These are phyloP conservation scores for Tuber calosporum DNA, from an alignment of 495 filamentous ascomycete genomes.

Conservation along the genomic window DNA sequence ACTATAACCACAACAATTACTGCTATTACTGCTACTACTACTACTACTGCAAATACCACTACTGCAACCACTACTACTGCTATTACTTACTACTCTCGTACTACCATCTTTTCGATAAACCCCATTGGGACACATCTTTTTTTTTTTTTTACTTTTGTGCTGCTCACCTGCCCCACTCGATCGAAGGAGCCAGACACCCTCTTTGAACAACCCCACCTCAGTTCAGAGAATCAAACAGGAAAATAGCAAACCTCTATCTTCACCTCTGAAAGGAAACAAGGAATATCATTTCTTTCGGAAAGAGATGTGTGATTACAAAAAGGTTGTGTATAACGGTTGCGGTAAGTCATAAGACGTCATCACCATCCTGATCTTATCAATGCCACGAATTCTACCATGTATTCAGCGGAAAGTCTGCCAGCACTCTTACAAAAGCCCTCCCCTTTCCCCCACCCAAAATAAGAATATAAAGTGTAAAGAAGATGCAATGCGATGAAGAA, in stretches of 20 bases:
- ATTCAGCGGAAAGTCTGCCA: slow-evolving; percentile 5
- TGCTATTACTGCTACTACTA: neutral
- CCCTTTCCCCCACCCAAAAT: neutral
- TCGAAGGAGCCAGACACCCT: neutral
- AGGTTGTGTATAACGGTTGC: slow-evolving; percentile 48
- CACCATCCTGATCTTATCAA: neutral
- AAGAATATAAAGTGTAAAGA: neutral
- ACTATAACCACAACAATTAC: neutral
- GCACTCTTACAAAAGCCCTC: neutral
- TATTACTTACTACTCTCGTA: neutral
- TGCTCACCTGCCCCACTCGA: neutral
- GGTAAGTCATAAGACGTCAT: slow-evolving; percentile 26
- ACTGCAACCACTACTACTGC: neutral
- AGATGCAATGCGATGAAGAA: neutral
- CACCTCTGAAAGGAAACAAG: slow-evolving; percentile 17
- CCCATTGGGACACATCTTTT: neutral
- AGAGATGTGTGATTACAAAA: slow-evolving; percentile 51
- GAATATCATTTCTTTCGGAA: slow-evolving; percentile 8
- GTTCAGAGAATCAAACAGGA: neutral
- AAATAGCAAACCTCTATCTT: slow-evolving; percentile 5
- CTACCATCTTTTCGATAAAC: neutral
- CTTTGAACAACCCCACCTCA: neutral
- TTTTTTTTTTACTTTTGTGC: neutral
- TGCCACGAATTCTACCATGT: neutral
- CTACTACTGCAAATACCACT: neutral